Base-by-base conservation (phyloP, 306 rosid genomes). In the Prunus armeniaca region DNA sequence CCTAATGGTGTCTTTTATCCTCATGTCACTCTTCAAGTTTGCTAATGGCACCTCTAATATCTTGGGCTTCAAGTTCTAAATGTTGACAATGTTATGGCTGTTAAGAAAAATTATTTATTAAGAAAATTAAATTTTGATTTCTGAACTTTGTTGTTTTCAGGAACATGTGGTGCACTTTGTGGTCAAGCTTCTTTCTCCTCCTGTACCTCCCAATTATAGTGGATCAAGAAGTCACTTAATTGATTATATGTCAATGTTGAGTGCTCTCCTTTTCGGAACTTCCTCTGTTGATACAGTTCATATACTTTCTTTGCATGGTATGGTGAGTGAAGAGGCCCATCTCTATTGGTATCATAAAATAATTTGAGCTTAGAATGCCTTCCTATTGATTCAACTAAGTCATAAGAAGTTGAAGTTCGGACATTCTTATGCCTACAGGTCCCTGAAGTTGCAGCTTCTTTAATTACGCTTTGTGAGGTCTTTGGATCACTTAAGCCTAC, bases 401-500 rank as follows among this genome's bases (percentile, higher is more conserved):
- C 32, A 19, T 19, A 10, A 12, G 56, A 54, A 47, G 67, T 78
- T 79, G 57, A 51, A 65, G 65, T 57, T 75, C 65, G 24, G 73
- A 17, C 4, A 22, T 76, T 78, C 83, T 78, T 74, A 78, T 57
- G 78, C 65, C 72, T 73, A 77, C 82, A 91, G 97, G 84, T 86
- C 57, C 97, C 97, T 24, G 81, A 85, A 64, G 87, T 89, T 79
- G 93, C 94, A 56, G 90, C 90, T 79, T 82, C 84, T 66, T 82
- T 89, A 74, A 76, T 91, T 66, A 90, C 97, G 45, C 86, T 91
- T 45, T 91, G 97, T 58, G 97, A 91, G 91, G 89, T 84, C 76
- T 88, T 89, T 85, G 97, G 97, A 43, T 89, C 91, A 55, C 78
- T 80, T 20, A 83, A 84, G 80, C 91, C 97, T 5, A 71, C 86